phyloP scores from a whole-genome alignment of 345 rosid species.

The Sapria himalayana region DNA sequence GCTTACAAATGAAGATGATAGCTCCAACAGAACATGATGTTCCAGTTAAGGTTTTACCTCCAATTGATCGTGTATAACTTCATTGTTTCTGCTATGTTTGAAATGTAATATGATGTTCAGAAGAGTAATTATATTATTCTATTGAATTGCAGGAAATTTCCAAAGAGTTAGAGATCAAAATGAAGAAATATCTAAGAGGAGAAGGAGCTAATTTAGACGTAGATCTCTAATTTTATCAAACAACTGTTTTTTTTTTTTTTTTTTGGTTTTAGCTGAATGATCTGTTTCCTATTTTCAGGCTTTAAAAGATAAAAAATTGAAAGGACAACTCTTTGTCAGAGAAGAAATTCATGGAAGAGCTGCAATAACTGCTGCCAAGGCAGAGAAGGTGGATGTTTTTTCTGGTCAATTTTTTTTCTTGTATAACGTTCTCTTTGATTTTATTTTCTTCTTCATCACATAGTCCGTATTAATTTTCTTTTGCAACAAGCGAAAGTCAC shows the following conservation, averaged over 20 bases:
- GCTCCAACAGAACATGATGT: not conserved
- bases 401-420: not conserved
- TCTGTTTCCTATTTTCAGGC: constrained; percentile 12
- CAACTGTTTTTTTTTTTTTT: not conserved
- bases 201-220: constrained; percentile 56
- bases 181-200: constrained; percentile 58
- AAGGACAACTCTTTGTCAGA: constrained; percentile 44
- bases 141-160: constrained; percentile 22
- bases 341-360: constrained; percentile 47
- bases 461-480: too few species aligned
- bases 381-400: constrained; percentile 40
- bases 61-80: constrained; percentile 20
- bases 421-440: too few species aligned
- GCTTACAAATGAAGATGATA: not conserved
- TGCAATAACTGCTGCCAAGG: constrained; percentile 63
- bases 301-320: constrained; percentile 48
- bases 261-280: not conserved
- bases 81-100: not conserved
- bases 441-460: too few species aligned
- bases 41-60: constrained; percentile 14
- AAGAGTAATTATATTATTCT: not conserved
- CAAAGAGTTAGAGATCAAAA: constrained; percentile 29
- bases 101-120: not conserved
- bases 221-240: too few species aligned
- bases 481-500: too few species aligned